phyloP scores from a whole-genome alignment of 352 stramenopile species.

The Pythium pyrilobum region DNA sequence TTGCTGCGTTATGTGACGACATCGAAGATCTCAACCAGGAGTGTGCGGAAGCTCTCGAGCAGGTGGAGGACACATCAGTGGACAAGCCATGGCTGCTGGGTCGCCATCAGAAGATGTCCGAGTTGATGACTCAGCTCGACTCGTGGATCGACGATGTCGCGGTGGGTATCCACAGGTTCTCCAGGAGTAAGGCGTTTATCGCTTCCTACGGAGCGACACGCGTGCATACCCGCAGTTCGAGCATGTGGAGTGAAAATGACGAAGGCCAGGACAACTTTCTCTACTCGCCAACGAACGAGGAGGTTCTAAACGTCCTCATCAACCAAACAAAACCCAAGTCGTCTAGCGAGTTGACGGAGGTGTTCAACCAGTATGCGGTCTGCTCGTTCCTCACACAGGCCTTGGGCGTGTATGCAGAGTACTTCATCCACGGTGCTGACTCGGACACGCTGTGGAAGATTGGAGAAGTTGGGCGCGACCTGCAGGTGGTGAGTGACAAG shows the following conservation, averaged over 20 bases:
- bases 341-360: not conserved
- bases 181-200: not conserved
- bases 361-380: conserved; percentile 1
- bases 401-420: not conserved
- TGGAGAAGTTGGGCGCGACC: not conserved
- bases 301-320: too few species aligned
- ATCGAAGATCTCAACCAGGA: not conserved
- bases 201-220: not conserved
- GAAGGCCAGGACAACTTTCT: too few species aligned
- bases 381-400: not conserved
- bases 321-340: not conserved
- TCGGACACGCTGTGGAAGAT: not conserved
- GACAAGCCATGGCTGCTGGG: not conserved
- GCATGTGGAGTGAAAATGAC: not conserved
- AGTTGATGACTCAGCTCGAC: not conserved
- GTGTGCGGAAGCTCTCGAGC: not conserved
- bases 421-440: not conserved
- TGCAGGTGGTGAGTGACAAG: not conserved
- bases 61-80: not conserved
- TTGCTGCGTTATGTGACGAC: not conserved
- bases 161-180: not conserved
- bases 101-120: not conserved
- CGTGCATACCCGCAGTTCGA: too few species aligned
- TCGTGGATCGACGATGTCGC: not conserved
- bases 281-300: too few species aligned